These are phyloP conservation scores for Pythium vanterpoolii DNA, from an alignment of 352 stramenopile species.

Conservation along the genomic window DNA sequence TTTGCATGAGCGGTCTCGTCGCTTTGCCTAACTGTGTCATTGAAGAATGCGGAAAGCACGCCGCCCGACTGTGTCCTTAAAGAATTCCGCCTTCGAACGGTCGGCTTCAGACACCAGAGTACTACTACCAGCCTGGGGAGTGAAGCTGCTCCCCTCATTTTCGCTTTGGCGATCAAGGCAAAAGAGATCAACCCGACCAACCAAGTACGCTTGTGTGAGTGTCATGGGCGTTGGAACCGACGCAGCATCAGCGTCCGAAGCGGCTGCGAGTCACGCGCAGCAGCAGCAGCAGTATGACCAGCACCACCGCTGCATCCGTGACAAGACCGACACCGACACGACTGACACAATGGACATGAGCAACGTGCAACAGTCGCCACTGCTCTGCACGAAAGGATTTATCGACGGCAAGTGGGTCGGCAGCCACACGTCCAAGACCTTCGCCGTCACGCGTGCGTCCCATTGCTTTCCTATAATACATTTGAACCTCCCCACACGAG, in stretches of 20 bases:
- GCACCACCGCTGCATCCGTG: slow-evolving; percentile 4
- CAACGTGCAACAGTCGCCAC: slow-evolving; percentile 46
- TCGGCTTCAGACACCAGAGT: no score
- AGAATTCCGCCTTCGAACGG: no score
- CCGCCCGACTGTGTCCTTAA: no score
- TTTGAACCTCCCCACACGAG: no score
- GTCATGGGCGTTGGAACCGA: slow-evolving; percentile 12
- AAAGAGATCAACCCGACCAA: not conserved
- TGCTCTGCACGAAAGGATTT: slow-evolving; percentile 66
- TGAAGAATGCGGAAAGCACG: not conserved
- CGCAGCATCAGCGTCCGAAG: not conserved
- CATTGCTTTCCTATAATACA: not conserved
- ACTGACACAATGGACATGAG: not conserved
- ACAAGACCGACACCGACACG: not conserved
- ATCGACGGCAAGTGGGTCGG: slow-evolving; percentile 76
- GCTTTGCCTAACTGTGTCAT: not conserved
- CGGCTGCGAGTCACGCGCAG: not conserved
- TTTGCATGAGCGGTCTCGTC: not conserved
- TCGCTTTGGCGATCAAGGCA: not conserved
- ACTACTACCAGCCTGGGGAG: no score
- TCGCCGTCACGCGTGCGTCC: slow-evolving; percentile 46
- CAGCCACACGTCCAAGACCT: slow-evolving; percentile 42
- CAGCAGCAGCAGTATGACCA: slow-evolving; percentile 12
- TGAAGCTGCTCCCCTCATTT: not conserved
- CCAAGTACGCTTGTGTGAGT: not conserved